Evolutionary conservation across 805 yeast species (phyloP).

Genomic region (Metschnikowia bowlesiae): DNA sequence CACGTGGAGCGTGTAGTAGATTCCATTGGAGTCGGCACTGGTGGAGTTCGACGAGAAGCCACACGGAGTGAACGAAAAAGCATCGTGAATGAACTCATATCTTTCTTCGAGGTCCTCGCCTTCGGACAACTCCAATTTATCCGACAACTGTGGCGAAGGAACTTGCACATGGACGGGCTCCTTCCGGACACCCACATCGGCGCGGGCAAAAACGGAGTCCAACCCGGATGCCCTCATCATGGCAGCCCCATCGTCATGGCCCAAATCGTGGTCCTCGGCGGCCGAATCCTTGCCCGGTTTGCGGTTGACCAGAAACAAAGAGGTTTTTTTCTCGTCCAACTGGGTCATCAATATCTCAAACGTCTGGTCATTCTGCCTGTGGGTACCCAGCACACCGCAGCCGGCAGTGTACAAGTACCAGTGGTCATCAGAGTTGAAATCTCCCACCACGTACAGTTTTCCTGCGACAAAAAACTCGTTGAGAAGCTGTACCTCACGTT

Average conservation of each 20-base stretch:
- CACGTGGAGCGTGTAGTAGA: constrained; percentile 79
- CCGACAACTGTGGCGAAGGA: constrained; percentile 35
- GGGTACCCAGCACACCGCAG: constrained; percentile 8
- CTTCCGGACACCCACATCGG: not conserved
- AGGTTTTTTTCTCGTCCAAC: constrained; percentile 52
- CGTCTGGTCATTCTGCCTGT: constrained; percentile 54
- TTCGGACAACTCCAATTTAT: constrained; percentile 23
- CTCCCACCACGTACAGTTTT: constrained; percentile 70
- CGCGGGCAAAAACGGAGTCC: constrained; percentile 47
- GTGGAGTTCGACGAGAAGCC: constrained; percentile 91
- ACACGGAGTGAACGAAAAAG: constrained; percentile 90
- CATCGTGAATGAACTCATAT: constrained; percentile 59
- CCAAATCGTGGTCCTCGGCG: constrained; percentile 56
- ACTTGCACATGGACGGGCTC: constrained; percentile 15
- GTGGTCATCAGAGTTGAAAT: constrained; percentile 69
- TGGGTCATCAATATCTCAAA: constrained; percentile 91
- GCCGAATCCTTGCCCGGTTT: constrained; percentile 38
- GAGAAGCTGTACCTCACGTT: constrained; percentile 67
- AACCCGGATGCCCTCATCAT: constrained; percentile 63
- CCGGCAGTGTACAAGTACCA: constrained; percentile 86
- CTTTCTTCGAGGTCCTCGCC: constrained; percentile 5
- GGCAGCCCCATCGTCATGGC: constrained; percentile 72
- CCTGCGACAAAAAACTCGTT: constrained; percentile 61
- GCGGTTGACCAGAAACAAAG: constrained; percentile 55
- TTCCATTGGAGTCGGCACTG: constrained; percentile 42